Conservation (phyloP, 768 basidiomycete species). For the Rhizopogon sp. region DNA sequence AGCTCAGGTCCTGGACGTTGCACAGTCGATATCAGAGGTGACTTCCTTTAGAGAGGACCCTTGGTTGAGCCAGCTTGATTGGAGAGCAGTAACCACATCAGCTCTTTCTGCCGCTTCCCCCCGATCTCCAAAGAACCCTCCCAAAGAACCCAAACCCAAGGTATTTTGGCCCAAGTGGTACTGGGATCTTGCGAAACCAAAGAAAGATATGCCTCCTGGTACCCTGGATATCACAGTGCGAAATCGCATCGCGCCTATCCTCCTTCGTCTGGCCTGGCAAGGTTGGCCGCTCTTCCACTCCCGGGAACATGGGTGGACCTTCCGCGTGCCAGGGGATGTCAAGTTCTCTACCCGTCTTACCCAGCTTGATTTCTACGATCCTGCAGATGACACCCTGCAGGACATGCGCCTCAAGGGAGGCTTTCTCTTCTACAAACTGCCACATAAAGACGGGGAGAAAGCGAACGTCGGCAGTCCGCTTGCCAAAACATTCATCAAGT, state of each 20-base stretch:
- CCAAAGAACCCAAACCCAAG: constrained; percentile 36
- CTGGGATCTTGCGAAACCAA: constrained; percentile 80
- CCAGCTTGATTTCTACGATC: constrained; percentile 55
- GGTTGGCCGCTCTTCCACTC: constrained; percentile 83
- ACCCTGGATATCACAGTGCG: constrained; percentile 83
- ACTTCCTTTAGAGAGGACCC: constrained; percentile 33
- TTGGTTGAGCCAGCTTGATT: constrained; percentile 66
- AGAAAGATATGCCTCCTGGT: constrained; percentile 60
- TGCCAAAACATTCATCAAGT: constrained; percentile 84
- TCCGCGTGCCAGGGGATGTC: constrained; percentile 57
- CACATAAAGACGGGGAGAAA: constrained; percentile 92
- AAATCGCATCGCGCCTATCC: constrained; percentile 76
- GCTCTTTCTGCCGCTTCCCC: background rate
- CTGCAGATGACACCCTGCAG: constrained; percentile 53
- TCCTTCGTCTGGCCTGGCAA: constrained; percentile 84
- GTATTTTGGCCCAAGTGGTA: constrained; percentile 96
- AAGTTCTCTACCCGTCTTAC: constrained; percentile 41
- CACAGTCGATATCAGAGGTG: constrained; percentile 28
- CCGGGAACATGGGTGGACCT: constrained; percentile 87
- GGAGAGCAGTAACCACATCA: constrained; percentile 31
- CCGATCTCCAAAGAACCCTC: constrained; percentile 22
- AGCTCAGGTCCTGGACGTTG: constrained; percentile 36
- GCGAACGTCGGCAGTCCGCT: constrained; percentile 96
- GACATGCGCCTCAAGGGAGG: constrained; percentile 44
- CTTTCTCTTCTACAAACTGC: constrained; percentile 83